A percentile compares a stretch with the other conserved stretches of the same genome.
phyloP scores from a whole-genome alignment of 495 filamentous ascomycete genomes.

The Xylaria intraflava region DNA sequence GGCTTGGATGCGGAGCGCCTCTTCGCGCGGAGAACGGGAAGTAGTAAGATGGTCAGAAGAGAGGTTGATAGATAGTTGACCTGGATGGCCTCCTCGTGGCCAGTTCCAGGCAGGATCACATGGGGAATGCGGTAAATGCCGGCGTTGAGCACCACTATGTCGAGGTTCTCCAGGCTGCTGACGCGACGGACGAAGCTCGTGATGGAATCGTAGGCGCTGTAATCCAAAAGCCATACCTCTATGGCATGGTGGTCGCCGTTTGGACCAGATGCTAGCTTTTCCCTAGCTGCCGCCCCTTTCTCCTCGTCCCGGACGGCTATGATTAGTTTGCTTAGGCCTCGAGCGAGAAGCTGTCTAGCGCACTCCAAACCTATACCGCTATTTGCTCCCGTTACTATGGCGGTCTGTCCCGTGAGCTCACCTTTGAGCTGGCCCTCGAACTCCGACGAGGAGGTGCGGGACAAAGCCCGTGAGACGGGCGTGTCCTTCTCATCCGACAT shows the following conservation, averaged over 20 bases:
- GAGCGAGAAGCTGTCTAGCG: slow-evolving; percentile 39
- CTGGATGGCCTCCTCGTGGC: slow-evolving; percentile 41
- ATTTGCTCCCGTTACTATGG: slow-evolving; percentile 50
- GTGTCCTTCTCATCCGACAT: background rate
- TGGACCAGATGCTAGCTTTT: slow-evolving; percentile 19
- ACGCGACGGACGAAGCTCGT: slow-evolving; percentile 34
- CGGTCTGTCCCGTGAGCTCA: slow-evolving; percentile 30
- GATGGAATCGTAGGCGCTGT: slow-evolving; percentile 39
- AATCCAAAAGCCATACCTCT: slow-evolving; percentile 51
- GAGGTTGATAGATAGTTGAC: slow-evolving; percentile 48
- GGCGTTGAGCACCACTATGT: slow-evolving; percentile 47
- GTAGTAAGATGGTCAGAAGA: slow-evolving; percentile 31
- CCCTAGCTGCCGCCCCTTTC: slow-evolving; percentile 38
- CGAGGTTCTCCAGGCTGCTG: slow-evolving; percentile 30
- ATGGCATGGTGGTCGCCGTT: slow-evolving; percentile 15
- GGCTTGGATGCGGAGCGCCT: slow-evolving; percentile 11
- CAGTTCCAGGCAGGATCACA: slow-evolving; percentile 9
- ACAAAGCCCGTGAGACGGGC: background rate
- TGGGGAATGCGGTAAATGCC: slow-evolving; percentile 28
- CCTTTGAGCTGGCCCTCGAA: background rate
- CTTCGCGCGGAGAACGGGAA: slow-evolving; percentile 27
- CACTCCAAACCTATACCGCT: slow-evolving; percentile 49
- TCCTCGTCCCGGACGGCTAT: slow-evolving; percentile 45
- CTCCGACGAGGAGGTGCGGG: background rate
- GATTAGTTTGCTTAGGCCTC: slow-evolving; percentile 41